Conservation (phyloP, 345 rosid genomes). For the Moricandia moricandioides region DNA sequence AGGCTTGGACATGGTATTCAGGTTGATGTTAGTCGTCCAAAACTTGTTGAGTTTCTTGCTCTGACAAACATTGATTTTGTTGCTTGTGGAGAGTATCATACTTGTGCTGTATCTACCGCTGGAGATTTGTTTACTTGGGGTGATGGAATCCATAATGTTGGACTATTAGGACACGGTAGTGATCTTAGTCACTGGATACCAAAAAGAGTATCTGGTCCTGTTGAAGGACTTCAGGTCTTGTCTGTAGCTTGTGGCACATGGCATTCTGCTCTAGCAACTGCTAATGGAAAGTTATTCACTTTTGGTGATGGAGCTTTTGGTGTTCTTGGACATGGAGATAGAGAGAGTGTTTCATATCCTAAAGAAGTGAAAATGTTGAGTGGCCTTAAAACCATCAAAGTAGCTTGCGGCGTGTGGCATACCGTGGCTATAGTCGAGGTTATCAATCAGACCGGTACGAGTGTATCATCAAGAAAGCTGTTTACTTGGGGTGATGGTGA, state of each 20-base stretch:
- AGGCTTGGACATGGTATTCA: constrained; percentile 90
- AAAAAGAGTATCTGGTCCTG: constrained; percentile 72
- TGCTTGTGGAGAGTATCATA: constrained; percentile 86
- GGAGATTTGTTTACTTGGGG: constrained; percentile 95
- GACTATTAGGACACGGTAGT: constrained; percentile 86
- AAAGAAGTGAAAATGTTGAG: constrained; percentile 68
- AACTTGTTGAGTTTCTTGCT: constrained; percentile 80
- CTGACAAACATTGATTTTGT: constrained; percentile 68
- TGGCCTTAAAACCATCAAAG: constrained; percentile 76
- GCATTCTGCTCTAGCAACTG: constrained; percentile 89
- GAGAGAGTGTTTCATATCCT: constrained; percentile 64
- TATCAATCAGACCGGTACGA: constrained; percentile 54
- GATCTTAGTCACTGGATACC: constrained; percentile 93
- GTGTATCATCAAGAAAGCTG: constrained; percentile 58
- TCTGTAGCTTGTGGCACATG: constrained; percentile 88
- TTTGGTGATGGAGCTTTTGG: constrained; percentile 96
- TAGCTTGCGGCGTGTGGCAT: constrained; percentile 97
- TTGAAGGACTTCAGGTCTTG: constrained; percentile 89
- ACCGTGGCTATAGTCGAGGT: constrained; percentile 96
- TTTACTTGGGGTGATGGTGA: constrained; percentile 99
- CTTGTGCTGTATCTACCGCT: constrained; percentile 70
- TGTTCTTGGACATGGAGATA: constrained; percentile 86
- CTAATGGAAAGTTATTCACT: constrained; percentile 82
- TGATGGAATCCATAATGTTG: constrained; percentile 77
- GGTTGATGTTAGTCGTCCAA: constrained; percentile 63